These are phyloP conservation scores for Talaromyces sp. DNA, from an alignment of 2,329 filamentous ascomycete genomes.

Conservation along the genomic window DNA sequence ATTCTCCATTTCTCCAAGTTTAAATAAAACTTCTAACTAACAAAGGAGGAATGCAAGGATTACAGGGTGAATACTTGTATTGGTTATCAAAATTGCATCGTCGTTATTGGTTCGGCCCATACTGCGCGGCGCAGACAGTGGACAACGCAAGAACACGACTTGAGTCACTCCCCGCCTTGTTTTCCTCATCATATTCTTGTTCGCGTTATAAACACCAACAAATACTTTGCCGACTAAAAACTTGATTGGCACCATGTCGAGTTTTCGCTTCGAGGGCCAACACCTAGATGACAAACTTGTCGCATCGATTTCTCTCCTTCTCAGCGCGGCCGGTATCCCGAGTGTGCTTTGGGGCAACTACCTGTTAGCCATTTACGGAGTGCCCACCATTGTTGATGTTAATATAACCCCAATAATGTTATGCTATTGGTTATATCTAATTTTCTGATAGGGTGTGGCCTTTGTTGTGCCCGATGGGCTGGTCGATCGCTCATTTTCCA, in stretches of 20 bases:
- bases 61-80: neutral
- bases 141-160: too few relatives aligned
- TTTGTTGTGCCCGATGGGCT: constrained; percentile 17
- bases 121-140: too few relatives aligned
- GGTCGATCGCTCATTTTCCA: constrained; percentile 10
- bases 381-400: constrained; percentile 20
- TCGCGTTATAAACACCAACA: too few relatives aligned
- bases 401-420: constrained; percentile 1
- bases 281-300: constrained; percentile 15
- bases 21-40: neutral
- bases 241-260: constrained; percentile 6
- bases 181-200: too few relatives aligned
- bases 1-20: neutral
- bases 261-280: constrained; percentile 7
- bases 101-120: too few relatives aligned
- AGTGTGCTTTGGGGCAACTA: constrained; percentile 26
- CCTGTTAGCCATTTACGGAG: constrained; percentile 23
- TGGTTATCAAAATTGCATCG: too few relatives aligned
- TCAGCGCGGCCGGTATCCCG: constrained; percentile 16
- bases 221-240: too few relatives aligned
- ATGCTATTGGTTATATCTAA: neutral
- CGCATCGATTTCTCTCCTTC: constrained; percentile 16
- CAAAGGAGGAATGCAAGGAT: too few relatives aligned
- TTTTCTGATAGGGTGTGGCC: constrained; percentile 9
- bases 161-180: too few relatives aligned